Evolutionary conservation across 345 rosid species (phyloP), one percentile per base, ranked within the genome.

Genomic region (Erodium maritimum): DNA sequence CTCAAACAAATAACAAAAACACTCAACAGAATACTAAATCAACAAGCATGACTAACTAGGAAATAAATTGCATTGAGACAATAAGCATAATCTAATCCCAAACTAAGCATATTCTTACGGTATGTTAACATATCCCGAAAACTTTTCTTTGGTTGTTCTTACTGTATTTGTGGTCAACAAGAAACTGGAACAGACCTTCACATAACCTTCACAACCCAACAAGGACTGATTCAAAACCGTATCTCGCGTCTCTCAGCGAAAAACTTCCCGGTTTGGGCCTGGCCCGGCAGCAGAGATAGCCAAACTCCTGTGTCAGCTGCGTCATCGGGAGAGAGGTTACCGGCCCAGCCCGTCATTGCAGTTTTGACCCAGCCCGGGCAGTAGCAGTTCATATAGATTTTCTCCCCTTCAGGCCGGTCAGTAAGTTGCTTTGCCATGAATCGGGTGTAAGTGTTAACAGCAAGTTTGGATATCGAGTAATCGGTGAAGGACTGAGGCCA

Each of bases 351-450:
- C 0, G 96, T 89, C 95, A 93, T 78, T 0, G 96, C 94, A n/a
- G 96, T 93, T 79, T 82, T 93, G 13, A 85, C 99, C 99, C 91
- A 87, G 52, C 99, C 99, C 0, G 99, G 99, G 69, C 99, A 93
- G 75, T 79, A 93, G 60, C 94, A 87, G 64, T 93, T 93, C 56
- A 84, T 74, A 59, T 76, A 79, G 56, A 93, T 85, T 78, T 85
- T 87, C 71, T 78, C 59, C 45, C 88, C 99, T 21, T 87, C 95
- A 4, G 86, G 83, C 50, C 88, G 84, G 58, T 80, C 37, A 29
- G 37, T 68, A 6, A 93, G 70, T 56, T 70, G 70, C 66, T 72
- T 82, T 0, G 90, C 91, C 79, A 87, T 55, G 42, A 87, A 59
- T 69, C 95, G 74, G 2, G 95, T 89, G 77, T 68, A 83, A 29